phyloP scores from a whole-genome alignment of 495 filamentous ascomycete species.

The Collariella sp. region DNA sequence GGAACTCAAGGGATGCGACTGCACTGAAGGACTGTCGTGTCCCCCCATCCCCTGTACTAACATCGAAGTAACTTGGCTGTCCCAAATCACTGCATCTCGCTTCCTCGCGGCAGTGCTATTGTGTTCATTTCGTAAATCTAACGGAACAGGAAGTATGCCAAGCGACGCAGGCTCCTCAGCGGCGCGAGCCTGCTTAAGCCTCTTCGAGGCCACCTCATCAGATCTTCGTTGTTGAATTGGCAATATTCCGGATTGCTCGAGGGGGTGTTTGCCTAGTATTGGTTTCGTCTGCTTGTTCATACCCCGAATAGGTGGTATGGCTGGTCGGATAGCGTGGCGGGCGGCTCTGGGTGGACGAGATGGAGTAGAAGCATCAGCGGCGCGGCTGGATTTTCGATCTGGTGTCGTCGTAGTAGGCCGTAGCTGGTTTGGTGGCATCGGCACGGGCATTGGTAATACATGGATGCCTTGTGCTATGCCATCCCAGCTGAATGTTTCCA shows the following conservation, averaged over 20 bases:
- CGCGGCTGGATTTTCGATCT: constrained; percentile 5
- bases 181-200: neutral
- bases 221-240: constrained; percentile 11
- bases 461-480: constrained; percentile 5
- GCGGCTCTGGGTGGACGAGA: constrained; percentile 1
- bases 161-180: constrained; percentile 2
- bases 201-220: constrained; percentile 4
- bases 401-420: neutral
- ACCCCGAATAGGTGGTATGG: constrained; percentile 13
- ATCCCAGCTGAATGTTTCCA: constrained; percentile 4
- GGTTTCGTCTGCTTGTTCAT: constrained; percentile 2
- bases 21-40: neutral
- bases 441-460: neutral
- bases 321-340: constrained; percentile 1
- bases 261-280: constrained; percentile 5
- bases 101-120: constrained; percentile 9
- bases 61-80: constrained; percentile 3
- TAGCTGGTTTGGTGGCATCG: constrained; percentile 1
- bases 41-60: constrained; percentile 1
- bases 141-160: neutral
- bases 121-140: constrained; percentile 2
- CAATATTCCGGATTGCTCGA: neutral
- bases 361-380: neutral
- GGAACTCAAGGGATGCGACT: neutral
- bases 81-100: constrained; percentile 7